Evolutionary conservation across 2,329 filamentous ascomycete genomes (phyloP).

Genomic region (Myriosclerotinia duriaeana): DNA sequence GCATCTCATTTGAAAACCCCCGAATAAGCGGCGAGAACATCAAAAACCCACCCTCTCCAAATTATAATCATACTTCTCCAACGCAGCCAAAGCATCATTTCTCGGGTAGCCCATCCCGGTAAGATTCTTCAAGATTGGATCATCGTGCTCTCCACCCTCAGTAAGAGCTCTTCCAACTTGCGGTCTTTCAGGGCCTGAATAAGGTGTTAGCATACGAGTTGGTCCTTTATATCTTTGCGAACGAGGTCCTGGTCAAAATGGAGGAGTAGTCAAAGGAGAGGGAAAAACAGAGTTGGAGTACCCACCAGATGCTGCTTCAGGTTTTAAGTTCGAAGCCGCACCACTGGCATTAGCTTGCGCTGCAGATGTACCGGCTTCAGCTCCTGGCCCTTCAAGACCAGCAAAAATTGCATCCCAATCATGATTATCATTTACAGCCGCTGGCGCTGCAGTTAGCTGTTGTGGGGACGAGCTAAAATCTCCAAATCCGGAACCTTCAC

Average conservation of each 20-base stretch:
- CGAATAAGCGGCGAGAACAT: neutral
- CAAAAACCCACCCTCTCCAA: conserved; percentile 74
- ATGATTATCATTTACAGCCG: conserved; percentile 54
- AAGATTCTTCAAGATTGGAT: conserved; percentile 85
- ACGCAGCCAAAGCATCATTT: conserved; percentile 68
- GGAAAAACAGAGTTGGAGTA: neutral
- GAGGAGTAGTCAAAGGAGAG: neutral
- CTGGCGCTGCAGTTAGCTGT: conserved; percentile 43
- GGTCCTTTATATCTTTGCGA: no score
- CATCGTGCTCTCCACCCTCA: conserved; percentile 77
- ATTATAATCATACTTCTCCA: conserved; percentile 96
- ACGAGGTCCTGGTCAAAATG: no score
- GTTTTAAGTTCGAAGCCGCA: conserved; percentile 32
- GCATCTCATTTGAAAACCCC: neutral
- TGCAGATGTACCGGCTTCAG: conserved; percentile 28
- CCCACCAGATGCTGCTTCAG: conserved; percentile 12
- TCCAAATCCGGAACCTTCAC: conserved; percentile 41
- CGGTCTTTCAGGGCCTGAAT: conserved; percentile 39
- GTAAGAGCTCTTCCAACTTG: conserved; percentile 67
- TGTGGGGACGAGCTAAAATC: conserved; percentile 53
- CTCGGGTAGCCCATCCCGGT: conserved; percentile 86
- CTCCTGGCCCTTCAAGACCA: conserved; percentile 61
- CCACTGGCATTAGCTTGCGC: conserved; percentile 31
- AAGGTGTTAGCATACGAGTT: no score
- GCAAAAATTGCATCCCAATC: conserved; percentile 97